Conservation (phyloP, 352 stramenopile genomes). For the Phytophthora cryptogea region DNA sequence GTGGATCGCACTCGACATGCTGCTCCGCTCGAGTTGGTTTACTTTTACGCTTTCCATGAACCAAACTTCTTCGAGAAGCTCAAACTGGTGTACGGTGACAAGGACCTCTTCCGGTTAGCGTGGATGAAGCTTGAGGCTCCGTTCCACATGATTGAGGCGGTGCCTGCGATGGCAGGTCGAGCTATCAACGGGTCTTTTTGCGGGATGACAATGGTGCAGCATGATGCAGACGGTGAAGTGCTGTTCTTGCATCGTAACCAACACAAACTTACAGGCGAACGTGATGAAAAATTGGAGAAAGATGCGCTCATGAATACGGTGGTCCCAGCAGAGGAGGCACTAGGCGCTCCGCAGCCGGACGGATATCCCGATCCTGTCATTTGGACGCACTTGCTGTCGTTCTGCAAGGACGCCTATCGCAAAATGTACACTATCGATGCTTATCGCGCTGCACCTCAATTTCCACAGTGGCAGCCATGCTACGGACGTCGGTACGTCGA, state of each 20-base stretch:
- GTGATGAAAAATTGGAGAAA: slow-evolving; percentile 18
- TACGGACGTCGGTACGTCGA: slow-evolving; percentile 42
- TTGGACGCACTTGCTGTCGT: slow-evolving; percentile 69
- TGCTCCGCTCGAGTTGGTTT: slow-evolving; percentile 36
- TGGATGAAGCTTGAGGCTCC: slow-evolving; percentile 51
- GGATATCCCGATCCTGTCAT: slow-evolving; percentile 48
- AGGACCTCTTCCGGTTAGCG: slow-evolving; percentile 59
- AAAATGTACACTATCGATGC: slow-evolving; percentile 57
- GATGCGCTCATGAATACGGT: slow-evolving; percentile 10
- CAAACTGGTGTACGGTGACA: slow-evolving; percentile 51
- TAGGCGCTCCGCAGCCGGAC: slow-evolving; percentile 22
- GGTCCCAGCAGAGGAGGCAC: slow-evolving; percentile 17
- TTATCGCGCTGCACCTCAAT: slow-evolving; percentile 40
- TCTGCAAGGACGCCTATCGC: slow-evolving; percentile 41
- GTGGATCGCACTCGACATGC: slow-evolving; percentile 44
- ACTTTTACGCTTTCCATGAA: slow-evolving; percentile 49
- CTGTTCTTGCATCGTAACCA: slow-evolving; percentile 58
- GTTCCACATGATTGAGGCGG: slow-evolving; percentile 51
- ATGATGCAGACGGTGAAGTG: slow-evolving; percentile 35
- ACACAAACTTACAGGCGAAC: slow-evolving; percentile 41
- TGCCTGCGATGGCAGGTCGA: slow-evolving; percentile 39
- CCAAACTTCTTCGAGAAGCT: slow-evolving; percentile 39
- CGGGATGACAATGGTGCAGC: slow-evolving; percentile 55
- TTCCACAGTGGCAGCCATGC: slow-evolving; percentile 57
- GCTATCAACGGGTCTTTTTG: slow-evolving; percentile 47